A percentile compares a stretch with the other conserved stretches of the same genome.
Evolutionary conservation across 306 rosid species (phyloP).

Genomic region (Senna siamea): DNA sequence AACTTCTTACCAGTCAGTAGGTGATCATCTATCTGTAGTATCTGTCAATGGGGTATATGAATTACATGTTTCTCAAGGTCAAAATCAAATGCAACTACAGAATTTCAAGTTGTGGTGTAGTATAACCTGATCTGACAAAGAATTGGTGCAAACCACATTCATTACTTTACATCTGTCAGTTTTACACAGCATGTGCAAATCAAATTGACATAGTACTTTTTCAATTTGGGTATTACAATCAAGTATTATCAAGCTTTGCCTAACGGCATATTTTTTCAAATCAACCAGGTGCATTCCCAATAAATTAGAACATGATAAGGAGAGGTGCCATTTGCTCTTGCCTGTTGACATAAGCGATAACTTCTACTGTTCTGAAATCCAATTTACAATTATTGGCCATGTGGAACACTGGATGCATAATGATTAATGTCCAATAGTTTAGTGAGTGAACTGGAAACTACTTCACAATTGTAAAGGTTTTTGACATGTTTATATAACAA

Average conservation of each 20-base stretch:
- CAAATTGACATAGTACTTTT: not conserved
- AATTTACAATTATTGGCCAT: conserved; percentile 50
- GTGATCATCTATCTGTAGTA: not conserved
- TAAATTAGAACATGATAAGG: too few relatives aligned
- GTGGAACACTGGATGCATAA: not conserved
- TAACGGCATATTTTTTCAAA: too few relatives aligned
- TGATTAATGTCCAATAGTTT: too few relatives aligned
- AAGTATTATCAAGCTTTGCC: too few relatives aligned
- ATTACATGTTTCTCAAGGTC: conserved; percentile 6
- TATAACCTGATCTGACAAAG: not conserved
- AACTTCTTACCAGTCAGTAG: not conserved
- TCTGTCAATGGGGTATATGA: conserved; percentile 3
- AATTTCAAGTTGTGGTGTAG: not conserved
- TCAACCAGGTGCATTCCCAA: too few relatives aligned
- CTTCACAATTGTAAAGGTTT: not conserved
- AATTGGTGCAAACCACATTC: not conserved
- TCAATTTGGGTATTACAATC: not conserved
- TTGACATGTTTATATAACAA: not conserved
- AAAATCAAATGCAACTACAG: not conserved
- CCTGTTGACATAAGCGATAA: conserved; percentile 58
- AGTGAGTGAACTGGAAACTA: not conserved
- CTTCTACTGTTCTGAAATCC: conserved; percentile 77
- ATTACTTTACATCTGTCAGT: conserved; percentile 11
- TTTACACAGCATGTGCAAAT: not conserved
- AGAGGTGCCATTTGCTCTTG: conserved; percentile 31